These are phyloP conservation scores for Phaffomyces opuntiae DNA, from an alignment of 805 yeast genomes.

Conservation along the genomic window DNA sequence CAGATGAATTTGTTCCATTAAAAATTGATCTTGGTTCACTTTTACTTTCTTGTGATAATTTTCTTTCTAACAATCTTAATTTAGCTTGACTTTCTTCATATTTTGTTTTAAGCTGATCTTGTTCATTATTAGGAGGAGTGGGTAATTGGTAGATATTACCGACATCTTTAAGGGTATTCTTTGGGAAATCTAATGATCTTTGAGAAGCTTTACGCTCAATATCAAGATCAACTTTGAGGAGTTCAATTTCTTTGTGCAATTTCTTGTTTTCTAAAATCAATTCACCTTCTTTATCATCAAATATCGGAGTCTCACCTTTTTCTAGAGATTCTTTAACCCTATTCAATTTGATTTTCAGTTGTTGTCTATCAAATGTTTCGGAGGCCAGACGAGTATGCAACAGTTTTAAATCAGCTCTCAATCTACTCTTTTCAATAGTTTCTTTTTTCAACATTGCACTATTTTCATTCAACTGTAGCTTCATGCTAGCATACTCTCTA, in stretches of 20 bases:
- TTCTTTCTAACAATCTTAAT: conserved; percentile 33
- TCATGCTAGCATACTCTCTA: conserved; percentile 40
- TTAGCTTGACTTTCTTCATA: conserved; percentile 41
- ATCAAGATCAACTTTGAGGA: conserved; percentile 40
- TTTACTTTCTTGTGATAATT: conserved; percentile 17
- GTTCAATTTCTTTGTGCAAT: conserved; percentile 37
- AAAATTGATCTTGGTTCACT: neutral
- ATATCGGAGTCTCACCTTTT: conserved; percentile 21
- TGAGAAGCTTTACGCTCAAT: conserved; percentile 43
- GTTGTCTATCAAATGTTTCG: conserved; percentile 54
- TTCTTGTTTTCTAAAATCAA: conserved; percentile 20
- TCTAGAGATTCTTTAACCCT: conserved; percentile 22
- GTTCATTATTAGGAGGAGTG: conserved; percentile 16
- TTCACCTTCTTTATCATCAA: conserved; percentile 18
- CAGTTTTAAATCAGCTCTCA: conserved; percentile 51
- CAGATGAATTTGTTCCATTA: conserved; percentile 13
- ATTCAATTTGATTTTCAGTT: conserved; percentile 34
- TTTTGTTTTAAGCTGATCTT: conserved; percentile 32
- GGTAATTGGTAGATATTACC: conserved; percentile 17
- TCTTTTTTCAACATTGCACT: conserved; percentile 43
- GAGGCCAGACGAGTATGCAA: conserved; percentile 59
- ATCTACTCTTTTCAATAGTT: conserved; percentile 32
- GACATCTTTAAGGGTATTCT: conserved; percentile 25
- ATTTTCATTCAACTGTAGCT: conserved; percentile 45
- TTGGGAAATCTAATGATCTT: conserved; percentile 30